Conservation (phyloP, 192 early-diverging fungal genomes). For the Podila clonocystis region DNA sequence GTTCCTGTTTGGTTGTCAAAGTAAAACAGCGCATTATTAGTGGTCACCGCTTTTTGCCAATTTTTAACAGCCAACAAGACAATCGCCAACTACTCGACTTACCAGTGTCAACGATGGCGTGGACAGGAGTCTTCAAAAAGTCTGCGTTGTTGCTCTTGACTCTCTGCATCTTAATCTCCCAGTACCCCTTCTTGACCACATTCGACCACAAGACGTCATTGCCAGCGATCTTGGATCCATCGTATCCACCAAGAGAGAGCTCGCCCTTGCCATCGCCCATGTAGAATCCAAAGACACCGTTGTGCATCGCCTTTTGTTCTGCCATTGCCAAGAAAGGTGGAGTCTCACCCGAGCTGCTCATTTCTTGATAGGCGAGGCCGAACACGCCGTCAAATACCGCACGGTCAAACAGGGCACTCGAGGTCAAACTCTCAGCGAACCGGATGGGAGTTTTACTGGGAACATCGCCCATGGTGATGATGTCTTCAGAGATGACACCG, state of each 20-base stretch:
- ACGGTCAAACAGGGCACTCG: conserved; percentile 30
- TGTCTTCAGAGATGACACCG: conserved; percentile 40
- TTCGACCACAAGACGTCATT: conserved; percentile 79
- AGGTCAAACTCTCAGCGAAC: conserved; percentile 38
- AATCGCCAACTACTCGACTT: not conserved
- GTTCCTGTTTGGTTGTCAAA: conserved; percentile 11
- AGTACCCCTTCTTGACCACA: conserved; percentile 93
- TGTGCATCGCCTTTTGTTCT: conserved; percentile 20
- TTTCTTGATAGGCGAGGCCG: conserved; percentile 44
- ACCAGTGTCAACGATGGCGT: conserved; percentile 45
- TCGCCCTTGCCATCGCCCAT: conserved; percentile 67
- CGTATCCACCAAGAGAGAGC: conserved; percentile 89
- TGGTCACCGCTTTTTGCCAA: not conserved
- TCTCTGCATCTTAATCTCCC: conserved; percentile 92
- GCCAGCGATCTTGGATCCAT: conserved; percentile 74
- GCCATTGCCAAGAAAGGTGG: conserved; percentile 46
- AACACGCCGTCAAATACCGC: conserved; percentile 49
- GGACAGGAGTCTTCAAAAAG: conserved; percentile 22
- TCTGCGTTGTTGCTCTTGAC: conserved; percentile 45
- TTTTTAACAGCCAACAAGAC: too few relatives aligned
- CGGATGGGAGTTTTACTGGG: conserved; percentile 22
- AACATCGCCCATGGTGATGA: conserved; percentile 28
- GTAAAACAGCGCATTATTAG: not conserved
- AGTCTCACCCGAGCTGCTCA: conserved; percentile 33
- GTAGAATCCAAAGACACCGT: conserved; percentile 42